phyloP scores from a whole-genome alignment of 148 eudicot species.

The Rhododendron griersonianum region DNA sequence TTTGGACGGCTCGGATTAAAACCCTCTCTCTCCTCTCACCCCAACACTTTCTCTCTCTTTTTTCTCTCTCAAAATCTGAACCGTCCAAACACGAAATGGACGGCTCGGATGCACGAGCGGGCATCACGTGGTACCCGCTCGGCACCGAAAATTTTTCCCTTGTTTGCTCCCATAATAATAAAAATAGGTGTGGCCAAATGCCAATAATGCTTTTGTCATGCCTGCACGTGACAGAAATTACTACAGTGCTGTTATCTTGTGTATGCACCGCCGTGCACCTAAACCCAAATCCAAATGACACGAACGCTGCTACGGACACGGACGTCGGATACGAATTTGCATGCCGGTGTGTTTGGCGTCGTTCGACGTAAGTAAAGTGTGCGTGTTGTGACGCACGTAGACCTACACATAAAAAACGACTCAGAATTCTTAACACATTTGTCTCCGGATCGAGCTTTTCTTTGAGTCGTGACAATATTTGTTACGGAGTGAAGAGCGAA shows the following conservation, averaged over 20 bases:
- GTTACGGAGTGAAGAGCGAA: too few species aligned
- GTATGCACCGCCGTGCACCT: neutral
- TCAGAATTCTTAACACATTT: too few species aligned
- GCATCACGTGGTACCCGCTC: too few species aligned
- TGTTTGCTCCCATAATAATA: slow-evolving; percentile 2
- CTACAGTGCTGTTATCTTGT: neutral
- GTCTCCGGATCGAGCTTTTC: too few species aligned
- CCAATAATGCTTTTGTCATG: slow-evolving; percentile 23
- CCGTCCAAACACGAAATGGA: too few species aligned
- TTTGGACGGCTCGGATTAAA: too few species aligned
- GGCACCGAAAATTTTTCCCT: neutral
- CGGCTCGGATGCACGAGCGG: too few species aligned
- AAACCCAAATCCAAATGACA: neutral
- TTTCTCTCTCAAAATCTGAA: too few species aligned
- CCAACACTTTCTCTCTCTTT: too few species aligned
- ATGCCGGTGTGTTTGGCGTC: neutral
- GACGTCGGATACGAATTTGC: neutral
- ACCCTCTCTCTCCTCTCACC: too few species aligned
- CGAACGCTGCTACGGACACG: neutral
- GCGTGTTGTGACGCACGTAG: too few species aligned
- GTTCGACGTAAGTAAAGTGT: neutral
- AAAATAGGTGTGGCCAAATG: slow-evolving; percentile 18
- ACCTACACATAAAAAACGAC: neutral
- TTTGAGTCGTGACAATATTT: too few species aligned
- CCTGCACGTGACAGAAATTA: slow-evolving; percentile 15